phyloP scores from a whole-genome alignment of 2,329 filamentous ascomycete species.

The Orbilia blumenaviensis region DNA sequence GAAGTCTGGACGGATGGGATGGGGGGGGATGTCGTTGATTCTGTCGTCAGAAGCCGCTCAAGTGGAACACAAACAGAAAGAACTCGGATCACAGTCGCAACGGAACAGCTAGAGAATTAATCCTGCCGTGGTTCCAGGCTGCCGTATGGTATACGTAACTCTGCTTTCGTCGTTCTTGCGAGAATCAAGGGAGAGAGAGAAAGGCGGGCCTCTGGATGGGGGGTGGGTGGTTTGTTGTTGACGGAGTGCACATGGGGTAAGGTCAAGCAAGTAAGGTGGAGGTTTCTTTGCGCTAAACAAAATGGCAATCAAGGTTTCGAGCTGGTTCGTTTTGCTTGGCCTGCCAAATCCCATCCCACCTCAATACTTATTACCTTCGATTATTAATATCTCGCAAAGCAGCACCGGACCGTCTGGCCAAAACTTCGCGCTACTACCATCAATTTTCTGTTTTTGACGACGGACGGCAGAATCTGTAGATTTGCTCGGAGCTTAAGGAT shows the following conservation, averaged over 20 bases:
- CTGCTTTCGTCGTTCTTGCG: not conserved
- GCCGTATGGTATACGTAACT: slow-evolving; percentile 36
- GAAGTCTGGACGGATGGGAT: not conserved
- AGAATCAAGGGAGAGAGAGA: slow-evolving; percentile 5
- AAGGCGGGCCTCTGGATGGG: not conserved
- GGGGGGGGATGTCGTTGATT: not conserved
- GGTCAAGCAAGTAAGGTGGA: slow-evolving; percentile 18
- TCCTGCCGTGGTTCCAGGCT: slow-evolving; percentile 25
- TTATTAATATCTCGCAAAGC: slow-evolving; percentile 30
- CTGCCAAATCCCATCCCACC: slow-evolving; percentile 5
- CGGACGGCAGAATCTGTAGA: not conserved
- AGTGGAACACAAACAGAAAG: not conserved
- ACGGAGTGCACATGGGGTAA: not conserved
- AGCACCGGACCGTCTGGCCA: slow-evolving; percentile 19
- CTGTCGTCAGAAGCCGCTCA: slow-evolving; percentile 7
- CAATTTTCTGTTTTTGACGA: not conserved
- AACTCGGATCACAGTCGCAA: slow-evolving; percentile 3
- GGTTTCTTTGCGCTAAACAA: slow-evolving; percentile 33
- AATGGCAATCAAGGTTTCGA: slow-evolving; percentile 29
- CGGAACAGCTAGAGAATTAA: not conserved
- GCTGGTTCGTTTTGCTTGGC: slow-evolving; percentile 26
- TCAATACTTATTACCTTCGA: no score
- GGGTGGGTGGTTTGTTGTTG: slow-evolving; percentile 2
- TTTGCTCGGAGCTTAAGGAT: not conserved
- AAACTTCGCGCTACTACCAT: not conserved